Conservation (phyloP, 2,329 filamentous ascomycete species). For the Penicillium sp. region DNA sequence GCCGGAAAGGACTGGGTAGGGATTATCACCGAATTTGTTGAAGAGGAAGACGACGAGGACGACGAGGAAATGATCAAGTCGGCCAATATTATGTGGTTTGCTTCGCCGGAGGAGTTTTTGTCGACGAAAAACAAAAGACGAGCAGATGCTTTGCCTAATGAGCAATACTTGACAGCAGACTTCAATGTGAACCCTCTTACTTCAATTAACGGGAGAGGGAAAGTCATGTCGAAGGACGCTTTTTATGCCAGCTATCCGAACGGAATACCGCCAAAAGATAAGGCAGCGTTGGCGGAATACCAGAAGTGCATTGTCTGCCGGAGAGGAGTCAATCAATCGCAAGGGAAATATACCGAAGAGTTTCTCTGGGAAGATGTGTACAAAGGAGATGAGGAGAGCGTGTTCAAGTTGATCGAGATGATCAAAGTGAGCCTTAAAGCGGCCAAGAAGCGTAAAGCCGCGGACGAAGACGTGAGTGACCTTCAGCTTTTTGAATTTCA, state of each 20-base stretch:
- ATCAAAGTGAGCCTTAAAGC: slow-evolving; percentile 64
- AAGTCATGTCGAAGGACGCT: slow-evolving; percentile 66
- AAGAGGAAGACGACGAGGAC: slow-evolving; percentile 67
- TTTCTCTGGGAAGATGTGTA: slow-evolving; percentile 90
- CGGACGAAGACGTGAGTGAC: slow-evolving; percentile 34
- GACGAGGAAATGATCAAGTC: slow-evolving; percentile 54
- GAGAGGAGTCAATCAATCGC: slow-evolving; percentile 81
- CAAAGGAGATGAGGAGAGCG: slow-evolving; percentile 58
- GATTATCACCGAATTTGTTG: slow-evolving; percentile 76
- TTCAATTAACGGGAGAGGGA: slow-evolving; percentile 87
- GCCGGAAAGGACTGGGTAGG: slow-evolving; percentile 88
- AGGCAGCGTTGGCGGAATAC: slow-evolving; percentile 59
- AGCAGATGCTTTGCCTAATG: slow-evolving; percentile 76
- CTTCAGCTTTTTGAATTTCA: not conserved
- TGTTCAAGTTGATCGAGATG: slow-evolving; percentile 62
- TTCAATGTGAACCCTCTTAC: slow-evolving; percentile 83
- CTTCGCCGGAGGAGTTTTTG: slow-evolving; percentile 80
- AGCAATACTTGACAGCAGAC: slow-evolving; percentile 84
- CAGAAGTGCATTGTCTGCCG: slow-evolving; percentile 89
- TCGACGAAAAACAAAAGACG: slow-evolving; percentile 78
- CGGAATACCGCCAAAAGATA: slow-evolving; percentile 66
- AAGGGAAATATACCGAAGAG: slow-evolving; percentile 85
- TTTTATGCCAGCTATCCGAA: slow-evolving; percentile 69
- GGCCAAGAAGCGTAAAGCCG: slow-evolving; percentile 54
- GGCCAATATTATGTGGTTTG: slow-evolving; percentile 92